Conservation (phyloP, 2,329 filamentous ascomycete species). For the Fusarium papillatum region DNA sequence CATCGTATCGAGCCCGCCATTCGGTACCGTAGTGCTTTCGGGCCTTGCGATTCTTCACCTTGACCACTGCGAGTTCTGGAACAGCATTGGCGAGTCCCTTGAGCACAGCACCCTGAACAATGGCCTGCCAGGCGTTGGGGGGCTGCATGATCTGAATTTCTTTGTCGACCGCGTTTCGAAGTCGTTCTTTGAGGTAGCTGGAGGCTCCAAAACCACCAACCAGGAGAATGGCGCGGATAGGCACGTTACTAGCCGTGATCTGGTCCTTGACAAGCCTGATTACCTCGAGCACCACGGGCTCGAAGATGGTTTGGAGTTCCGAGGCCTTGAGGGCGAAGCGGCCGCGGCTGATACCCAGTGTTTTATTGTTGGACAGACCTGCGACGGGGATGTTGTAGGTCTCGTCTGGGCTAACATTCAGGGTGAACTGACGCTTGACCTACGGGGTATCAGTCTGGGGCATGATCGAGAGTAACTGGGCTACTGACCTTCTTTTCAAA, state of each 20-base stretch:
- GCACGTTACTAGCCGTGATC: slow-evolving; percentile 52
- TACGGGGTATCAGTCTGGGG: slow-evolving; percentile 24
- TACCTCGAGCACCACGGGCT: slow-evolving; percentile 58
- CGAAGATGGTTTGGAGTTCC: slow-evolving; percentile 58
- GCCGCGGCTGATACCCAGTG: slow-evolving; percentile 53
- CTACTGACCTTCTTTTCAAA: slow-evolving; percentile 55
- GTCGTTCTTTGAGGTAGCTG: slow-evolving; percentile 57
- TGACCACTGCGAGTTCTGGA: slow-evolving; percentile 51
- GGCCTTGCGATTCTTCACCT: slow-evolving; percentile 55
- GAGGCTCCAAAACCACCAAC: slow-evolving; percentile 62
- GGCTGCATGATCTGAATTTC: slow-evolving; percentile 60
- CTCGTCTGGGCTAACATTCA: slow-evolving; percentile 47
- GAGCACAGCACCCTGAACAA: slow-evolving; percentile 63
- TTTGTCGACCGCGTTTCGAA: slow-evolving; percentile 50
- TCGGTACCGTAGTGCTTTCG: slow-evolving; percentile 60
- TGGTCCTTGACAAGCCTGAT: slow-evolving; percentile 59
- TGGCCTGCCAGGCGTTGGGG: slow-evolving; percentile 60
- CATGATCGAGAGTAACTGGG: not conserved
- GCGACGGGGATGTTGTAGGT: slow-evolving; percentile 55
- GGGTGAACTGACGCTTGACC: slow-evolving; percentile 53
- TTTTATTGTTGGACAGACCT: slow-evolving; percentile 55
- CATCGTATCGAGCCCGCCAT: slow-evolving; percentile 48
- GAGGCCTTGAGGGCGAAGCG: slow-evolving; percentile 53
- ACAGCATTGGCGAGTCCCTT: slow-evolving; percentile 58
- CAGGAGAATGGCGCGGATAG: slow-evolving; percentile 57